These are phyloP conservation scores for Dichotomopilus funicola DNA, from an alignment of 2,329 filamentous ascomycete genomes.

Conservation along the genomic window DNA sequence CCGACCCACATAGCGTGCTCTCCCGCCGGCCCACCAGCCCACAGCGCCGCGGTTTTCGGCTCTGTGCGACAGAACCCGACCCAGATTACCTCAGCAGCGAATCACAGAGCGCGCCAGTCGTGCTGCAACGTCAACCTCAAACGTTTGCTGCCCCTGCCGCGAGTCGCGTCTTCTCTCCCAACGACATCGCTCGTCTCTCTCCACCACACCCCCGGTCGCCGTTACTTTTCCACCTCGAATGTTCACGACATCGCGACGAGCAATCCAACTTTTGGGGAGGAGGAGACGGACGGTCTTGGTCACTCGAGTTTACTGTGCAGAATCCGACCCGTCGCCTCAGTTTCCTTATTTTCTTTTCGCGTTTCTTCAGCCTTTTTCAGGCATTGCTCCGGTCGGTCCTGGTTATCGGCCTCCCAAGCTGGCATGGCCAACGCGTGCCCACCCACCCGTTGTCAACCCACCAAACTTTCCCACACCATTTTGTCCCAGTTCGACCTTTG, in stretches of 20 bases:
- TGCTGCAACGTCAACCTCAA: constrained; percentile 38
- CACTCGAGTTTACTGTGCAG: too few species aligned
- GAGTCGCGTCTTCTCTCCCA: constrained; percentile 28
- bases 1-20: constrained; percentile 20
- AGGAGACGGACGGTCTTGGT: too few species aligned
- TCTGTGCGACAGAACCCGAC: constrained; percentile 19
- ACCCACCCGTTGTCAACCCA: too few species aligned
- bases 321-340: too few species aligned
- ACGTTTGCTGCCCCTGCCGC: constrained; percentile 29
- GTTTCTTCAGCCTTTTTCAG: too few species aligned
- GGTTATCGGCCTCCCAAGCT: too few species aligned
- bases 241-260: background rate
- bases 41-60: constrained; percentile 12
- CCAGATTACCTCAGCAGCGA: constrained; percentile 25
- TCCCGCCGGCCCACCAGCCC: constrained; percentile 16
- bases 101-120: constrained; percentile 24
- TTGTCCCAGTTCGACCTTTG: background rate
- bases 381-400: too few species aligned
- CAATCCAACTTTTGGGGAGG: too few species aligned
- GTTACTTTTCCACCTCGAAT: background rate
- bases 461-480: background rate
- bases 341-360: too few species aligned
- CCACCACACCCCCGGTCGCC: constrained; percentile 12
- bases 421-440: too few species aligned
- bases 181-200: constrained; percentile 26